Conservation (phyloP, 2,329 filamentous ascomycete genomes). For the Immersiporthe knoxdaviesiana region DNA sequence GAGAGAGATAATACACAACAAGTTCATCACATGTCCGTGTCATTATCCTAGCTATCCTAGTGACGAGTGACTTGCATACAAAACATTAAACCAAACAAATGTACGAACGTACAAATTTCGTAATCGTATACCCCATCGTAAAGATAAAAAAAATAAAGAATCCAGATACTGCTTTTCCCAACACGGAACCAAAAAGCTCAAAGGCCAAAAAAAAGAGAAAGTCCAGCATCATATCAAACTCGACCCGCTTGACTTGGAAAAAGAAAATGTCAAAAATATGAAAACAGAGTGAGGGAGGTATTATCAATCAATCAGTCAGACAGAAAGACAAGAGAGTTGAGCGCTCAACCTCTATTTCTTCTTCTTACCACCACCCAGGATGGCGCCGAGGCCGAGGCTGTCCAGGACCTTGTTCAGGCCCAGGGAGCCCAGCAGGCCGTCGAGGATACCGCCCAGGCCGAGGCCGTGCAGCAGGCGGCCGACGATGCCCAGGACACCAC, state of each 20-base stretch:
- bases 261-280: background rate
- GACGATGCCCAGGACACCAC: slow-evolving; percentile 82
- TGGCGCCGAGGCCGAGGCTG: slow-evolving; percentile 66
- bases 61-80: background rate
- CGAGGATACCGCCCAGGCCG: slow-evolving; percentile 79
- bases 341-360: slow-evolving; percentile 35
- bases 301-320: background rate
- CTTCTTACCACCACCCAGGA: slow-evolving; percentile 49
- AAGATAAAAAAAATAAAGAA: background rate
- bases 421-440: slow-evolving; percentile 75
- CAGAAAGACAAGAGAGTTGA: background rate
- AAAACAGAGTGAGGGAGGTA: background rate
- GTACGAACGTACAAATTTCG: slow-evolving; percentile 3
- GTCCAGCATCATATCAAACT: background rate
- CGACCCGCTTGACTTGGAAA: background rate
- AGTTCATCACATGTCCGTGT: background rate
- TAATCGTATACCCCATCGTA: slow-evolving; percentile 5
- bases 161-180: slow-evolving; percentile 1
- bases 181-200: background rate
- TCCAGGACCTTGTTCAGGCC: slow-evolving; percentile 77
- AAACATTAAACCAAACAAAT: background rate
- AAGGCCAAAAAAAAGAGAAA: background rate
- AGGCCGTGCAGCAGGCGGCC: slow-evolving; percentile 79
- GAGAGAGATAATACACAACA: background rate
- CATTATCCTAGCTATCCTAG: slow-evolving; percentile 7